Percentiles rank a stretch among this genome's conserved stretches.
Conservation (phyloP, 2,329 filamentous ascomycete species). For the Daldinia sp. region DNA sequence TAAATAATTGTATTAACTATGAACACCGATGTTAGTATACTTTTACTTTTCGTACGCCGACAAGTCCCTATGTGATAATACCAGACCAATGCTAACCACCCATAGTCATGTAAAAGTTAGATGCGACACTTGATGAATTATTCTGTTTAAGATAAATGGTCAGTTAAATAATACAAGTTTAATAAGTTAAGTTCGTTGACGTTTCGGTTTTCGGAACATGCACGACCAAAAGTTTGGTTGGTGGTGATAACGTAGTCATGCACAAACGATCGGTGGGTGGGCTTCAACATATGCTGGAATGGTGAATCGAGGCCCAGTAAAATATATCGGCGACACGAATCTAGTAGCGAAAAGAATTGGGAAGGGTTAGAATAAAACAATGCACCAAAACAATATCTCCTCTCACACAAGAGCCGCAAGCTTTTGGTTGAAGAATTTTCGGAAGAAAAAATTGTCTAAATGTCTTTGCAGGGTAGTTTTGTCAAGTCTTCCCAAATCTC, state of each 20-base stretch:
- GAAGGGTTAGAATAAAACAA: conserved; percentile 13
- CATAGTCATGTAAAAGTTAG: neutral
- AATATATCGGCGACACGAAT: neutral
- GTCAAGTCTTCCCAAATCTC: conserved; percentile 39
- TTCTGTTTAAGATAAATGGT: neutral
- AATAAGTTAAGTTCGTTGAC: neutral
- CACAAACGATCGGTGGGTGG: conserved; percentile 5
- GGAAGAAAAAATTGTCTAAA: conserved; percentile 30
- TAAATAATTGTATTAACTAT: no score
- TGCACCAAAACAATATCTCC: conserved; percentile 28
- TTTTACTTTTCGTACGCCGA: neutral
- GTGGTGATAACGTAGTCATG: conserved; percentile 11
- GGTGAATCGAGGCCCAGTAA: conserved; percentile 1
- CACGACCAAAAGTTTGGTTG: conserved; percentile 2
- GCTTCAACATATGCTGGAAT: neutral
- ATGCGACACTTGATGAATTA: no score
- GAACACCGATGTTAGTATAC: no score
- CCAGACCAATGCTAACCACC: neutral
- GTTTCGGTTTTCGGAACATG: conserved; percentile 24
- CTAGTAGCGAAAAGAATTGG: neutral
- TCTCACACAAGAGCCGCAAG: conserved; percentile 23
- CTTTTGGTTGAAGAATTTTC: conserved; percentile 20
- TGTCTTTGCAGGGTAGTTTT: conserved; percentile 26
- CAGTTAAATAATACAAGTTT: conserved; percentile 13
- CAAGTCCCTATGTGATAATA: neutral